Evolutionary conservation across 1,284 basidiomycete genomes (phyloP).

Genomic region (Trichosporon ovoides): DNA sequence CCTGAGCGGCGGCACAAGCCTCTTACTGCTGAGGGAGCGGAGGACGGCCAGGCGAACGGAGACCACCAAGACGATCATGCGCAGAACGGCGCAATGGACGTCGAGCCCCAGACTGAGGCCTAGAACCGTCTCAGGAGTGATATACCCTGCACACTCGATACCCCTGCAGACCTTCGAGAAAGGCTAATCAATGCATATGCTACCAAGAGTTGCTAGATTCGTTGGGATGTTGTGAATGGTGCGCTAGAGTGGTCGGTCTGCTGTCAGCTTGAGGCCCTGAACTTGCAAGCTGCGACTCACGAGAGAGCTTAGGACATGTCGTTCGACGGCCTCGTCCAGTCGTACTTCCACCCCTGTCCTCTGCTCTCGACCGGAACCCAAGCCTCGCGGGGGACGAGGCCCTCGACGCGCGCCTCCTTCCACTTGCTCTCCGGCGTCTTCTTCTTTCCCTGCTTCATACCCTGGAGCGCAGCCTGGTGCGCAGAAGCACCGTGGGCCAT

Average conservation of each 20-base stretch:
- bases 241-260: neutral
- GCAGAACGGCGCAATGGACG: neutral
- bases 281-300: neutral
- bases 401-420: constrained; percentile 69
- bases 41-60: constrained; percentile 2
- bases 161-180: neutral
- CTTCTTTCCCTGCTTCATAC: constrained; percentile 54
- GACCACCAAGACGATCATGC: neutral
- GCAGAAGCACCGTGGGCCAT: constrained; percentile 52
- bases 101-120: neutral
- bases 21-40: neutral
- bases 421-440: constrained; percentile 61
- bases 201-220: constrained; percentile 7
- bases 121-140: neutral
- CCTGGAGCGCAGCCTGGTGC: constrained; percentile 13
- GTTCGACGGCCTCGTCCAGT: constrained; percentile 38
- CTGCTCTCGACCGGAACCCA: constrained; percentile 48
- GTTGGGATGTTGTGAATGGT: neutral
- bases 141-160: neutral
- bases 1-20: constrained; percentile 37
- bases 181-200: constrained; percentile 13
- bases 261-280: neutral
- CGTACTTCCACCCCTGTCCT: constrained; percentile 46
- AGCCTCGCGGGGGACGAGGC: constrained; percentile 64
- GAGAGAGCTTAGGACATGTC: constrained; percentile 4